Conservation (phyloP, 2,329 filamentous ascomycete species). For the Colletotrichum magnum region DNA sequence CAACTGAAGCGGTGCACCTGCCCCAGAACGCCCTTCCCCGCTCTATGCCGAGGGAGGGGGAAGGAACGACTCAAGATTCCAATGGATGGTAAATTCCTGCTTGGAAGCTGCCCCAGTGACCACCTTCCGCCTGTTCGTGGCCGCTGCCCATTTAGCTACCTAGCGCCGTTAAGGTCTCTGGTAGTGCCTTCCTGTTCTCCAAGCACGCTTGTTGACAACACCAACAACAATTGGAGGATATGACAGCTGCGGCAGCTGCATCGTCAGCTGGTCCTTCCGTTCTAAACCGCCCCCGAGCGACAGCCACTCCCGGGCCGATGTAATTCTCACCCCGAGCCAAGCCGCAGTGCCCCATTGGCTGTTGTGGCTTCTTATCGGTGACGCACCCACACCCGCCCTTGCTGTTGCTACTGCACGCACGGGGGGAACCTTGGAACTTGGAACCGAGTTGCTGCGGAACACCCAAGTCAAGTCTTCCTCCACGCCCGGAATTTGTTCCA, state of each 20-base stretch:
- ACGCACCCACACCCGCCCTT: conserved; percentile 21
- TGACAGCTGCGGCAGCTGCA: conserved; percentile 7
- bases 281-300: background rate
- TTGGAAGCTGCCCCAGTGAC: conserved; percentile 4
- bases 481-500: background rate
- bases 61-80: background rate
- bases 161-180: too few species aligned
- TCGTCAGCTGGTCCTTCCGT: background rate
- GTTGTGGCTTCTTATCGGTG: conserved; percentile 34
- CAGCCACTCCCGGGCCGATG: too few species aligned
- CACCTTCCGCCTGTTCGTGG: background rate
- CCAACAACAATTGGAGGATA: background rate
- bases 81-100: too few species aligned
- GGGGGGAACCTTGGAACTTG: conserved; percentile 26
- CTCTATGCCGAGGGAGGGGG: conserved; percentile 9
- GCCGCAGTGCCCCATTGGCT: conserved; percentile 26
- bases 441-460: conserved; percentile 2
- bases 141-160: background rate
- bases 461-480: background rate
- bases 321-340: background rate
- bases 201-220: too few species aligned
- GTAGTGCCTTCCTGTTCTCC: too few species aligned
- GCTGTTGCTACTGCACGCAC: conserved; percentile 11
- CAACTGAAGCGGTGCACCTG: too few species aligned
- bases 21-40: conserved; percentile 17